Conservation (phyloP, 352 stramenopile species). For the Phytopythium mirpurense region DNA sequence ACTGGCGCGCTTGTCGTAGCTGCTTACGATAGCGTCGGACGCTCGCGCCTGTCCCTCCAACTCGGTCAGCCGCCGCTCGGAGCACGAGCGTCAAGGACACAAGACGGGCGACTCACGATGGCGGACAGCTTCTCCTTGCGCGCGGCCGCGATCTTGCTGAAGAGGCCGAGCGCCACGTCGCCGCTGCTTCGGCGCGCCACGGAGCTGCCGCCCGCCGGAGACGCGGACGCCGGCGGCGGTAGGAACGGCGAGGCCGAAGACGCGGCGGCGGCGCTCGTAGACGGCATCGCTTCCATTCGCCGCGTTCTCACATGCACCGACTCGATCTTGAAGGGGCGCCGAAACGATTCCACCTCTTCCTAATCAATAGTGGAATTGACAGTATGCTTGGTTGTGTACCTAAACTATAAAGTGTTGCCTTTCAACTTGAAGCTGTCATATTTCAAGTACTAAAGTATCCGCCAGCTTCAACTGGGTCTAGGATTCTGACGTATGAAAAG, state of each 20-base stretch:
- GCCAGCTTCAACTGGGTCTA: no score
- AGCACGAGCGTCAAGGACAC: neutral
- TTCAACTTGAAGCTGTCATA: no score
- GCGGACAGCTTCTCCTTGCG: conserved; percentile 61
- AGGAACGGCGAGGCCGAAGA: neutral
- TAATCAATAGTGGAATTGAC: neutral
- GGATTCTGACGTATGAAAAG: no score
- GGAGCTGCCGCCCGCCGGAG: neutral
- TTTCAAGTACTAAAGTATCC: no score
- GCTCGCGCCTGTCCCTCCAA: neutral
- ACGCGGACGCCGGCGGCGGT: neutral
- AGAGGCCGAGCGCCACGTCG: conserved; percentile 55
- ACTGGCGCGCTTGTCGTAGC: neutral
- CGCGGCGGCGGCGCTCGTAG: neutral
- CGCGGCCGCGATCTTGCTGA: conserved; percentile 69
- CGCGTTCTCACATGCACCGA: neutral
- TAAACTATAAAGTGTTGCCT: neutral
- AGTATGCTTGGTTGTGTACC: neutral
- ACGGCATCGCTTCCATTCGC: conserved; percentile 3
- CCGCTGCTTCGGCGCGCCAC: conserved; percentile 12
- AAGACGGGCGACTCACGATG: conserved; percentile 25
- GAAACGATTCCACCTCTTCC: no score
- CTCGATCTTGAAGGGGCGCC: conserved; percentile 6
- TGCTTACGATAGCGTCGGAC: neutral
- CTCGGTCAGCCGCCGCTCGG: neutral